A percentile compares a stretch with the other conserved stretches of the same genome.
phyloP scores from a whole-genome alignment of 495 filamentous ascomycete species.

The Xanthoparmelia taractica region DNA sequence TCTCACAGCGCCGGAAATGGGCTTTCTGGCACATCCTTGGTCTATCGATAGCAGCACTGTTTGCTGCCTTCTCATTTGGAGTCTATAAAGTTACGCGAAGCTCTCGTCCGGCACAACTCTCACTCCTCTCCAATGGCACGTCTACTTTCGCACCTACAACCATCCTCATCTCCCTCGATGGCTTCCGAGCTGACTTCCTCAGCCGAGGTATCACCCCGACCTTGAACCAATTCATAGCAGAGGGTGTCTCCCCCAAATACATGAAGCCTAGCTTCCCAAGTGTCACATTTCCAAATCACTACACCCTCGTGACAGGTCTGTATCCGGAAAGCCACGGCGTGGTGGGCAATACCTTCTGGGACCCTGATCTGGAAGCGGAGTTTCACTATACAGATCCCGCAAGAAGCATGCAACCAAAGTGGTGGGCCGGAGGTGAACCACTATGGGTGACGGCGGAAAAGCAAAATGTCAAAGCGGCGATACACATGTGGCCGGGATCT shows the following conservation, averaged over 20 bases:
- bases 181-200: slow-evolving; percentile 95
- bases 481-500: slow-evolving; percentile 98
- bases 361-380: slow-evolving; percentile 62
- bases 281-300: slow-evolving; percentile 97
- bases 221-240: slow-evolving; percentile 66
- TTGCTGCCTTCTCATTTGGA: slow-evolving; percentile 45
- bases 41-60: slow-evolving; percentile 41
- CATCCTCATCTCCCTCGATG: slow-evolving; percentile 88
- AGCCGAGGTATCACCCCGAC: slow-evolving; percentile 73
- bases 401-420: slow-evolving; percentile 68
- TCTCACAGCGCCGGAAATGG: slow-evolving; percentile 29
- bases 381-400: slow-evolving; percentile 78
- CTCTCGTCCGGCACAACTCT: slow-evolving; percentile 27
- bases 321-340: slow-evolving; percentile 91
- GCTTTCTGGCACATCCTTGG: slow-evolving; percentile 30
- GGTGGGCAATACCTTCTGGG: slow-evolving; percentile 92
- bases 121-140: slow-evolving; percentile 67
- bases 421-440: slow-evolving; percentile 86
- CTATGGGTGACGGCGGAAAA: slow-evolving; percentile 89
- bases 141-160: slow-evolving; percentile 84
- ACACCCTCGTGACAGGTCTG: slow-evolving; percentile 84
- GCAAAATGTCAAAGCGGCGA: slow-evolving; percentile 62
- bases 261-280: slow-evolving; percentile 93
- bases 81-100: slow-evolving; percentile 41
- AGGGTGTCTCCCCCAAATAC: slow-evolving; percentile 80